These are phyloP conservation scores for Neospora caninum DNA, from an alignment of 169 alveolate species.

Conservation along the genomic window DNA sequence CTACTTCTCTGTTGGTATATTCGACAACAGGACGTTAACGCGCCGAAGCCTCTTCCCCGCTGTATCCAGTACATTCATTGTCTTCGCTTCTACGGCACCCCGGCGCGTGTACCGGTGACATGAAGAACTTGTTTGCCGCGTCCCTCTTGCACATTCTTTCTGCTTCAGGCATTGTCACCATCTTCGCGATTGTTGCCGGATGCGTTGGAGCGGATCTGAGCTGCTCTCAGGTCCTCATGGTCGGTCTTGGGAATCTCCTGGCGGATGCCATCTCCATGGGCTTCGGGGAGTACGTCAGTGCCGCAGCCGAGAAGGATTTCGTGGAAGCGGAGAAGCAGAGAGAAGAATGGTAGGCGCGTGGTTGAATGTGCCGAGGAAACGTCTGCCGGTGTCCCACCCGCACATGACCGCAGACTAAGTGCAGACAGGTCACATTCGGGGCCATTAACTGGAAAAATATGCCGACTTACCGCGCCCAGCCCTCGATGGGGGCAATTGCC, in stretches of 20 bases:
- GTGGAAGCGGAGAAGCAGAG: constrained; percentile 81
- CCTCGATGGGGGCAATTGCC: too few relatives aligned
- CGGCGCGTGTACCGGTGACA: too few relatives aligned
- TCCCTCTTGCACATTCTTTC: too few relatives aligned
- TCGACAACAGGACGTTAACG: too few relatives aligned
- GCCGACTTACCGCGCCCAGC: neutral
- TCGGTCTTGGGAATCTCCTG: constrained; percentile 87
- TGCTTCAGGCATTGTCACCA: constrained; percentile 84
- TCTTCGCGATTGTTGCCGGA: constrained; percentile 91
- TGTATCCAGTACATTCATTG: too few relatives aligned
- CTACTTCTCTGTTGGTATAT: too few relatives aligned
- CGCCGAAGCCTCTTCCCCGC: too few relatives aligned
- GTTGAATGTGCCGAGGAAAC: neutral
- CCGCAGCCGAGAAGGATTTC: constrained; percentile 83
- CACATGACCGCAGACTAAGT: too few relatives aligned
- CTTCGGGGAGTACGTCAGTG: constrained; percentile 87
- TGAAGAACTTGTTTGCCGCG: too few relatives aligned
- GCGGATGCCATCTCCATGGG: constrained; percentile 93
- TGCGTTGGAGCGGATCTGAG: constrained; percentile 90
- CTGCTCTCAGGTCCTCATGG: constrained; percentile 85
- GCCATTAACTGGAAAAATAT: neutral
- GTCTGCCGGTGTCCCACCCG: neutral
- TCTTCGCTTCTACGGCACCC: too few relatives aligned
- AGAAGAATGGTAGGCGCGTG: constrained; percentile 79
- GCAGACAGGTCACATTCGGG: too few relatives aligned